Percentiles rank a stretch among this genome's conserved stretches.
Evolutionary conservation across 164 flowering plant species (phyloP).

Genomic region (Annona squamosa): DNA sequence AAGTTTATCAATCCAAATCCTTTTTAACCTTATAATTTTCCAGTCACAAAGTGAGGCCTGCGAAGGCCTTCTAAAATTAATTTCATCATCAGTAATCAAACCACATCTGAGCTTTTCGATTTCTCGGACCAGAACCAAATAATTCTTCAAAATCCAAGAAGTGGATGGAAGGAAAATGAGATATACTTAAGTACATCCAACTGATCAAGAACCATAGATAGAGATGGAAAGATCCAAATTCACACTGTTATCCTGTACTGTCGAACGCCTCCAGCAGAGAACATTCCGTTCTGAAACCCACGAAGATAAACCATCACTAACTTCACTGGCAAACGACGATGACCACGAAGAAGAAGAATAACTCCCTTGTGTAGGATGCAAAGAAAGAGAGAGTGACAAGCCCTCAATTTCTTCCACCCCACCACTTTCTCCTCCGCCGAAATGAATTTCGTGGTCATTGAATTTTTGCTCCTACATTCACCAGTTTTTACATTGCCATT

Average conservation of each 20-base stretch:
- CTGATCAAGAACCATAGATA: constrained; percentile 7
- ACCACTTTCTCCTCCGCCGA: not conserved
- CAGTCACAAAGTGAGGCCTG: no score
- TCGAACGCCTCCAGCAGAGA: not conserved
- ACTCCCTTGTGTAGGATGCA: constrained; percentile 29
- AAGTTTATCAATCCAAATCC: no score
- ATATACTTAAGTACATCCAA: not conserved
- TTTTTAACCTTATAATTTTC: no score
- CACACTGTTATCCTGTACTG: constrained; percentile 16
- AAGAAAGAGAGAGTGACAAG: constrained; percentile 46
- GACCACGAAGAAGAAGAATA: constrained; percentile 28
- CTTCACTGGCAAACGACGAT: constrained; percentile 32
- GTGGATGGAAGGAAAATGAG: not conserved
- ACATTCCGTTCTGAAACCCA: constrained; percentile 18
- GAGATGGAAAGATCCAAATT: constrained; percentile 29
- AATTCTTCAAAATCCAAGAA: not conserved
- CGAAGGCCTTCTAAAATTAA: no score
- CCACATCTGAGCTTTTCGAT: no score
- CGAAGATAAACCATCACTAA: constrained; percentile 43
- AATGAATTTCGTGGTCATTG: not conserved
- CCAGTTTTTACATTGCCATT: no score
- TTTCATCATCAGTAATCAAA: no score
- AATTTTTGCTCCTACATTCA: constrained; percentile 4
- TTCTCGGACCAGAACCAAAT: no score
- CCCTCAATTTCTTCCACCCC: constrained; percentile 19